Base-by-base conservation (phyloP, 495 filamentous ascomycete species). In the Xylaria telfairii region DNA sequence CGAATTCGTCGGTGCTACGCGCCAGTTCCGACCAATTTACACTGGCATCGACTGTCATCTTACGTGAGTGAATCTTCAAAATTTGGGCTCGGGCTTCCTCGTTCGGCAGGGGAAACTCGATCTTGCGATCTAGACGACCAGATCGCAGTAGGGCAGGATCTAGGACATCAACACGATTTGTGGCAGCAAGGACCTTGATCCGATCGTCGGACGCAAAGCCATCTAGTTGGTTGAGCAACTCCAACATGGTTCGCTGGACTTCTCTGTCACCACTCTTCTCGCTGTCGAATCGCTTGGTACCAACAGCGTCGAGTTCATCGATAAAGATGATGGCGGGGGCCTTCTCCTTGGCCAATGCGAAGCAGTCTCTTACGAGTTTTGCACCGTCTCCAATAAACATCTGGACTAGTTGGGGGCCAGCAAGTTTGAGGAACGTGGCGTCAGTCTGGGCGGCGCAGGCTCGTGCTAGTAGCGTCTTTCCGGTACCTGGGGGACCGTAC, bases 301-400 rank as follows among this genome's bases (percentile, higher is more conserved):
- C 96, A 6, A 99, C 90, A 71, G 96, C 96, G 79, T 99, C 96
- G 65, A 99, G 85, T 83, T 99, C 96, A 83, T 99, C 96, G 77
- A 99, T 99, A 88, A 99, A 99, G 81, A 99, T 99, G 80, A 99
- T 99, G 37, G 96, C 92, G 4, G 96, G 96, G 0, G 96, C 96
- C 83, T 98, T 98, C 81, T 98, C 96, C 78, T 99, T 99, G 34
- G 96, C 96, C 1, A 99, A 85, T 9, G 96, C 95, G 78, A 99
- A 99, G 82, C 93, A 96, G 82, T 98, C 96, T 39, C 96, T 92
- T 39, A 99, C 96, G 5, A 99, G 88, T 85, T 98, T 99, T 32
- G 96, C 96, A 70, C 96, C 96, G 75, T 99, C 96, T 76, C 96
- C 96, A 62, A 99, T 99, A 82, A 99, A 99, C 96, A 99, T 99